Conservation (phyloP, 805 yeast genomes). For the Metschnikowia reukaufii region DNA sequence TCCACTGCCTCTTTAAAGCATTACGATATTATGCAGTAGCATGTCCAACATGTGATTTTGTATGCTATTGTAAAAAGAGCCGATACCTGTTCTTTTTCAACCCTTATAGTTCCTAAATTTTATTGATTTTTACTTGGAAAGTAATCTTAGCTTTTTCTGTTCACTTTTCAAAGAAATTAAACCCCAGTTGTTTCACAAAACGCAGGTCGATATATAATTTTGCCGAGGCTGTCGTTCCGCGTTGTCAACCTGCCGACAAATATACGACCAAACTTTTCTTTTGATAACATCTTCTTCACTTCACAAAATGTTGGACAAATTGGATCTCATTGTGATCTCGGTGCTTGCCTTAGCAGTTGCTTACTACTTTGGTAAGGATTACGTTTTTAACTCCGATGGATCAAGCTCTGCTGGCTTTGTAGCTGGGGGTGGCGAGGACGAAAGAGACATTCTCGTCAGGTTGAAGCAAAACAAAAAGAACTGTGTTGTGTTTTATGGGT, state of each 20-base stretch:
- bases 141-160: too few relatives aligned
- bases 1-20: not conserved
- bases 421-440: conserved; percentile 32
- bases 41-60: not conserved
- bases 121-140: too few relatives aligned
- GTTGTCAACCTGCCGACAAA: not conserved
- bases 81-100: not conserved
- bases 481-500: conserved; percentile 81
- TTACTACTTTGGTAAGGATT: conserved; percentile 67
- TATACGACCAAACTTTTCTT: not conserved
- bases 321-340: conserved; percentile 67
- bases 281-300: not conserved
- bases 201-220: not conserved
- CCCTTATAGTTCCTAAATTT: not conserved
- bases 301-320: conserved; percentile 57
- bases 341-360: conserved; percentile 65
- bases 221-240: conserved; percentile 2
- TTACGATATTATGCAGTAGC: not conserved
- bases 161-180: too few relatives aligned
- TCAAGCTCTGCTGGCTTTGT: conserved; percentile 31
- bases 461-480: conserved; percentile 65
- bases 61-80: not conserved
- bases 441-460: conserved; percentile 58
- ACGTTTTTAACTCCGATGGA: conserved; percentile 39
- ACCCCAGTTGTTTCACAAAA: not conserved